Percentiles rank a stretch among this genome's conserved stretches.
phyloP scores from a whole-genome alignment of 148 eudicot genomes.

The Selenicereus undatus region DNA sequence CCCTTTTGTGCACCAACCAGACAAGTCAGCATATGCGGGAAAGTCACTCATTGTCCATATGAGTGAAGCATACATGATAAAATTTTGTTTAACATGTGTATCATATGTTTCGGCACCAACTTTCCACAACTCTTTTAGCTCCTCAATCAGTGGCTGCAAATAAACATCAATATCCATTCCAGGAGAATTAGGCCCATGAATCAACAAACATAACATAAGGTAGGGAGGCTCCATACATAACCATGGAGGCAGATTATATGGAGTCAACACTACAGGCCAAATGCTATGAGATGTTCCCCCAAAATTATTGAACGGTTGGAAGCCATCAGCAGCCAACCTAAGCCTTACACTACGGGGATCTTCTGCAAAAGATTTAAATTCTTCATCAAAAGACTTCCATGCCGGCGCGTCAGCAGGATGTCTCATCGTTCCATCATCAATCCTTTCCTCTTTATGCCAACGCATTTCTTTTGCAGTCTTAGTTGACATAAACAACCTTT shows the following conservation, averaged over 20 bases:
- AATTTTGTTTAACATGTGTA: background rate
- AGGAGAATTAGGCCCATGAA: background rate
- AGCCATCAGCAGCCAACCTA: constrained; percentile 6
- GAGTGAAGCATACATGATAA: background rate
- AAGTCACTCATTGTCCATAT: background rate
- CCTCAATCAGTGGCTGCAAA: background rate
- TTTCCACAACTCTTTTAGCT: background rate
- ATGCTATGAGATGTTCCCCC: constrained; percentile 4
- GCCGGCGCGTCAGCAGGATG: background rate
- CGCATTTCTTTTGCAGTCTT: constrained; percentile 3
- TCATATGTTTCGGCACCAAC: background rate
- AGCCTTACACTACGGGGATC: constrained; percentile 4
- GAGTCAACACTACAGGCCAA: constrained; percentile 4
- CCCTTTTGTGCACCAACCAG: background rate
- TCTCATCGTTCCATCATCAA: background rate
- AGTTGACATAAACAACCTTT: constrained; percentile 5
- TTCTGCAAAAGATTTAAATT: background rate
- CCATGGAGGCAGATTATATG: constrained; percentile 6
- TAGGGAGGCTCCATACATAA: constrained; percentile 3
- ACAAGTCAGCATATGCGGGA: background rate
- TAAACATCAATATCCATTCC: background rate
- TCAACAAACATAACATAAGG: background rate
- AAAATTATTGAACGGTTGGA: background rate
- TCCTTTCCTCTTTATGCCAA: background rate
- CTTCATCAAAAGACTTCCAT: background rate